Percentiles rank a stretch among this genome's conserved stretches.
These are phyloP conservation scores for Fusarium protoensiforme DNA, from an alignment of 2,329 filamentous ascomycete species.

Conservation along the genomic window DNA sequence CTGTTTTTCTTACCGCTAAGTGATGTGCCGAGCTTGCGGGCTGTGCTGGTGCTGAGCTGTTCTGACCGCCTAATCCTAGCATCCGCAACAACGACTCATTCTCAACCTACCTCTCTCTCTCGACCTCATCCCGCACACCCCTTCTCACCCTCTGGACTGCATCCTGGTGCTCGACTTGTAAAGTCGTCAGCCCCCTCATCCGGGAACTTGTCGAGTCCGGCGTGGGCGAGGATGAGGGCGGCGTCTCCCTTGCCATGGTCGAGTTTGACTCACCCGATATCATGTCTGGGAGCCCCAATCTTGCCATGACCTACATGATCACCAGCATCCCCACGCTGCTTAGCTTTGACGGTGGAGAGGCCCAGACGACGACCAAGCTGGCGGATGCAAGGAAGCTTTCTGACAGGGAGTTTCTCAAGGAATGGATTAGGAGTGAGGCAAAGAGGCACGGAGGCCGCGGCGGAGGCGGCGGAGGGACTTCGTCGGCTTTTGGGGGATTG, in stretches of 20 bases:
- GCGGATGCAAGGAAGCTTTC: constrained; percentile 60
- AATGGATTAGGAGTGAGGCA: constrained; percentile 66
- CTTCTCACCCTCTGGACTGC: constrained; percentile 72
- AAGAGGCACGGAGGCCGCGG: constrained; percentile 57
- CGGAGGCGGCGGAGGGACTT: constrained; percentile 51
- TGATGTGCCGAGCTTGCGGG: neutral
- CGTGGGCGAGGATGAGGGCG: constrained; percentile 66
- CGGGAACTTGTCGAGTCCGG: constrained; percentile 60
- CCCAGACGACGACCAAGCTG: constrained; percentile 60
- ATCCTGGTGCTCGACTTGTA: constrained; percentile 67
- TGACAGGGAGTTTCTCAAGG: constrained; percentile 61
- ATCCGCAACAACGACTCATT: constrained; percentile 66
- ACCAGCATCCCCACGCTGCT: constrained; percentile 67
- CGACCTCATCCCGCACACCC: constrained; percentile 63
- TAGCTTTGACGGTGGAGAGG: constrained; percentile 66
- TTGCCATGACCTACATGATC: constrained; percentile 68
- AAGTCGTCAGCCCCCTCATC: constrained; percentile 60
- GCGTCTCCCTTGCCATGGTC: constrained; percentile 64
- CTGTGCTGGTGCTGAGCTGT: neutral
- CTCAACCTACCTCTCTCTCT: constrained; percentile 65
- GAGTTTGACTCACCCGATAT: constrained; percentile 69
- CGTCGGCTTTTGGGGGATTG: constrained; percentile 52
- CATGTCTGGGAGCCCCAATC: constrained; percentile 53
- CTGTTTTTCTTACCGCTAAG: constrained; percentile 3
- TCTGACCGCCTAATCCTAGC: constrained; percentile 48